These are phyloP conservation scores for Rhynchosporium agropyri DNA, from an alignment of 2,329 filamentous ascomycete genomes.

Conservation along the genomic window DNA sequence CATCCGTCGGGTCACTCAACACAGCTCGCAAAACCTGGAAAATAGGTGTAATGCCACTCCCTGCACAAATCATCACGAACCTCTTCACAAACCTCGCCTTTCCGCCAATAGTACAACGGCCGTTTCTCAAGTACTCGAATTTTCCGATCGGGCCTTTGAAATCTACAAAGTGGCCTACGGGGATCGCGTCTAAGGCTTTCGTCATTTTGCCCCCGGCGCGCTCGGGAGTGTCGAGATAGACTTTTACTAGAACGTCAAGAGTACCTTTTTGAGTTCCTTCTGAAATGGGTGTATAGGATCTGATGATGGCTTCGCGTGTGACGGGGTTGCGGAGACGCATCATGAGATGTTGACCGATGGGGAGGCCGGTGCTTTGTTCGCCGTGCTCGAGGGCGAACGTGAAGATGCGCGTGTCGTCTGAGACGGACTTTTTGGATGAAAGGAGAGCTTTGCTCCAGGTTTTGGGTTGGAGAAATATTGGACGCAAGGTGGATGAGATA, in stretches of 20 bases:
- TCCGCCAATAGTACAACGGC: conserved; percentile 63
- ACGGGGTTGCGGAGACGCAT: conserved; percentile 75
- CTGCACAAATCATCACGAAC: conserved; percentile 86
- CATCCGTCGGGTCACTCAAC: conserved; percentile 63
- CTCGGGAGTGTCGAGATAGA: conserved; percentile 67
- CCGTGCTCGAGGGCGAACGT: conserved; percentile 75
- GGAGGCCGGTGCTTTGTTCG: conserved; percentile 72
- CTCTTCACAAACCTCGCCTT: conserved; percentile 59
- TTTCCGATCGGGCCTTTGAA: conserved; percentile 89
- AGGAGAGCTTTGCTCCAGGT: conserved; percentile 75
- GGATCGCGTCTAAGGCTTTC: conserved; percentile 71
- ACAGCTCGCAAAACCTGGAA: conserved; percentile 80
- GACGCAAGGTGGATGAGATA: conserved; percentile 51
- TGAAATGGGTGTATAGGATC: conserved; percentile 85
- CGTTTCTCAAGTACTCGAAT: conserved; percentile 75
- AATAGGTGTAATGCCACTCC: conserved; percentile 90
- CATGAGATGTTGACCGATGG: conserved; percentile 85
- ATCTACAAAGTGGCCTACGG: conserved; percentile 73
- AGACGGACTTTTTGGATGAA: conserved; percentile 67
- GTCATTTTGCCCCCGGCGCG: conserved; percentile 78
- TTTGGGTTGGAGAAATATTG: conserved; percentile 71
- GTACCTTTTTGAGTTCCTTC: conserved; percentile 61
- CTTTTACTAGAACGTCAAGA: conserved; percentile 78
- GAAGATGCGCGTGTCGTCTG: conserved; percentile 80
- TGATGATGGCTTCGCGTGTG: conserved; percentile 72